Conservation (phyloP, 352 stramenopile species). For the Plasmopara viticola region DNA sequence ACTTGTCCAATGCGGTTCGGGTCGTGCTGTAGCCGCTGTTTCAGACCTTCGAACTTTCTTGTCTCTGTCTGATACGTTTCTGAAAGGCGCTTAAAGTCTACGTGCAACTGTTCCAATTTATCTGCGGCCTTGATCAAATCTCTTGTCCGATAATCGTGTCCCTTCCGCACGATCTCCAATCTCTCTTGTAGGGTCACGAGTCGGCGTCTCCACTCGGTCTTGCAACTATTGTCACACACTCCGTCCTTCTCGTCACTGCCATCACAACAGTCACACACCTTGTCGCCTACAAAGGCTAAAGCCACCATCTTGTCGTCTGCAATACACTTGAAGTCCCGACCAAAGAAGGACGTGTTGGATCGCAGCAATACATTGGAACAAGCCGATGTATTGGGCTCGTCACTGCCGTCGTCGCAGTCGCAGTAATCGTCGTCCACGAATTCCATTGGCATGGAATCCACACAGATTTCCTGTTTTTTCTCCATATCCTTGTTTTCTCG, state of each 20-base stretch:
- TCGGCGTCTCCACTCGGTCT: slow-evolving; percentile 11
- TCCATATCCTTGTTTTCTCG: neutral
- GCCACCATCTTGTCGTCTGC: slow-evolving; percentile 32
- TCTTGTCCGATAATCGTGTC: slow-evolving; percentile 11
- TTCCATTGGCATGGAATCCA: slow-evolving; percentile 23
- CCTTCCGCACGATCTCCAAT: slow-evolving; percentile 23
- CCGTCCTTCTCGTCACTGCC: slow-evolving; percentile 84
- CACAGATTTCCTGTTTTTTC: slow-evolving; percentile 18
- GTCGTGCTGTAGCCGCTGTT: slow-evolving; percentile 19
- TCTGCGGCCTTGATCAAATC: slow-evolving; percentile 22
- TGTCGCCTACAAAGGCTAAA: slow-evolving; percentile 77
- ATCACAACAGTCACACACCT: slow-evolving; percentile 98
- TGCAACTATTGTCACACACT: slow-evolving; percentile 42
- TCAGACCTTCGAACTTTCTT: slow-evolving; percentile 22
- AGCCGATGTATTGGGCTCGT: slow-evolving; percentile 84
- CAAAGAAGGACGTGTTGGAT: slow-evolving; percentile 5
- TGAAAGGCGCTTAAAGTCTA: slow-evolving; percentile 26
- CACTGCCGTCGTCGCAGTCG: slow-evolving; percentile 87
- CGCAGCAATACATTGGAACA: slow-evolving; percentile 44
- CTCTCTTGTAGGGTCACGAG: slow-evolving; percentile 16
- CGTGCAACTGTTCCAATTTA: slow-evolving; percentile 22
- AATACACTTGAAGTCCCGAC: slow-evolving; percentile 33
- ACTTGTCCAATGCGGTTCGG: slow-evolving; percentile 30
- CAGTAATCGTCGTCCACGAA: slow-evolving; percentile 91
- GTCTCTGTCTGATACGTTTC: slow-evolving; percentile 20